Conservation (phyloP, 2,329 filamentous ascomycete genomes). For the Pseudopyricularia cyperi region DNA sequence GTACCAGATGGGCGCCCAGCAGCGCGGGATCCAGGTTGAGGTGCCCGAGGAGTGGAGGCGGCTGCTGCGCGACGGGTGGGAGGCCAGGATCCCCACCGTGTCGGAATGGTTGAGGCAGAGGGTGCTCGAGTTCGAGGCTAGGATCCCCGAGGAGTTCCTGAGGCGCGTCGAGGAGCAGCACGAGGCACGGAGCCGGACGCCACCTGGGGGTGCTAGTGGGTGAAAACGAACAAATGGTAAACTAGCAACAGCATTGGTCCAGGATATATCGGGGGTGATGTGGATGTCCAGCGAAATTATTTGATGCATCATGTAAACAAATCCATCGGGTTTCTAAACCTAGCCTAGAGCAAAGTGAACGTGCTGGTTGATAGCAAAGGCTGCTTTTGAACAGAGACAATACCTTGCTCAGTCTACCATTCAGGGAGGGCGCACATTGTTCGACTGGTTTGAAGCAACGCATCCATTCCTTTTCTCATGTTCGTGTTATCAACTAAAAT, state of each 20-base stretch:
- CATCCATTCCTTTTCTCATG: neutral
- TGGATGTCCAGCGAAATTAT: too few species aligned
- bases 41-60: conserved; percentile 1
- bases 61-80: conserved; percentile 2
- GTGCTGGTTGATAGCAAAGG: too few species aligned
- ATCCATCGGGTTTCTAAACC: too few species aligned
- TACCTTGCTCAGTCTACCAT: too few species aligned
- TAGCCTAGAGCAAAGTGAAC: too few species aligned
- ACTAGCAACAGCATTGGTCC: too few species aligned
- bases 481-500: neutral
- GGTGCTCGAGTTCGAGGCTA: conserved; percentile 1
- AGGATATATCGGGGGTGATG: too few species aligned
- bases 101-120: conserved; percentile 1
- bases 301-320: too few species aligned
- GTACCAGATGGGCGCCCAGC: conserved; percentile 2
- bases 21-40: conserved; percentile 3
- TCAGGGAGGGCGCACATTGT: neutral
- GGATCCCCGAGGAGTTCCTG: neutral
- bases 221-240: neutral
- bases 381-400: too few species aligned
- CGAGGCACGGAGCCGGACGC: neutral
- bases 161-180: neutral
- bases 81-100: conserved; percentile 1
- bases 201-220: neutral
- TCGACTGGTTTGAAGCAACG: neutral